Evolutionary conservation across 1,284 basidiomycete species (phyloP).

Genomic region (Ustilago tritici): DNA sequence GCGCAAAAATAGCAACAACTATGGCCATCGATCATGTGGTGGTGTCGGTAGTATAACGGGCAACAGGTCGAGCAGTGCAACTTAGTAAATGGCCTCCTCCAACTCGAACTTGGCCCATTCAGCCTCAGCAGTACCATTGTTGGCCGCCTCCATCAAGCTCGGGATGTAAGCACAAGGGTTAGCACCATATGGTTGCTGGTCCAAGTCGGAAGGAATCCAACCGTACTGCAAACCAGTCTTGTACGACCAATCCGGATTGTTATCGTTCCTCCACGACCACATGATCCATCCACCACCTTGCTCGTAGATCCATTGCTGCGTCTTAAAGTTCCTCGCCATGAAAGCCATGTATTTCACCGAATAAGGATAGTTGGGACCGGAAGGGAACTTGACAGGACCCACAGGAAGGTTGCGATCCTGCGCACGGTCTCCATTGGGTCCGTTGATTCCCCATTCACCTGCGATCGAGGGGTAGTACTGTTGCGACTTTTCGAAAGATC

Average conservation of each 20-base stretch:
- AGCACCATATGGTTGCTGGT: constrained; percentile 41
- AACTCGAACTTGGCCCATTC: constrained; percentile 15
- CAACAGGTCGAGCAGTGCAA: not conserved
- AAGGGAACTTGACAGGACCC: constrained; percentile 57
- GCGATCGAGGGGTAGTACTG: constrained; percentile 59
- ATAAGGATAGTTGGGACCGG: constrained; percentile 56
- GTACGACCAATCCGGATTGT: constrained; percentile 68
- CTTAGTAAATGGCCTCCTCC: constrained; percentile 10
- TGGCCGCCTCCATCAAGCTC: constrained; percentile 18
- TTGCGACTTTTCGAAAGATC: constrained; percentile 42
- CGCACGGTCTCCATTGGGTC: constrained; percentile 55
- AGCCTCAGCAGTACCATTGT: constrained; percentile 8
- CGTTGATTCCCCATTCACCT: constrained; percentile 54
- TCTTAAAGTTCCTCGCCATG: constrained; percentile 85
- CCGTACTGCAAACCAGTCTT: constrained; percentile 64
- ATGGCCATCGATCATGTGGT: constrained; percentile 38
- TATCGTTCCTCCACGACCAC: constrained; percentile 80
- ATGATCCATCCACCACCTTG: constrained; percentile 78
- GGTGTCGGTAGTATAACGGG: not conserved
- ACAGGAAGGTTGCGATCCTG: constrained; percentile 53
- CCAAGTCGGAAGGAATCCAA: constrained; percentile 58
- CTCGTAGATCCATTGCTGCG: constrained; percentile 74
- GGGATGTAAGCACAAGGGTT: constrained; percentile 43
- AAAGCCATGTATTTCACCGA: constrained; percentile 80
- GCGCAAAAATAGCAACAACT: not conserved